Base-by-base conservation (phyloP, 2,329 filamentous ascomycete species). In the Neofusicoccum umdonicola region DNA sequence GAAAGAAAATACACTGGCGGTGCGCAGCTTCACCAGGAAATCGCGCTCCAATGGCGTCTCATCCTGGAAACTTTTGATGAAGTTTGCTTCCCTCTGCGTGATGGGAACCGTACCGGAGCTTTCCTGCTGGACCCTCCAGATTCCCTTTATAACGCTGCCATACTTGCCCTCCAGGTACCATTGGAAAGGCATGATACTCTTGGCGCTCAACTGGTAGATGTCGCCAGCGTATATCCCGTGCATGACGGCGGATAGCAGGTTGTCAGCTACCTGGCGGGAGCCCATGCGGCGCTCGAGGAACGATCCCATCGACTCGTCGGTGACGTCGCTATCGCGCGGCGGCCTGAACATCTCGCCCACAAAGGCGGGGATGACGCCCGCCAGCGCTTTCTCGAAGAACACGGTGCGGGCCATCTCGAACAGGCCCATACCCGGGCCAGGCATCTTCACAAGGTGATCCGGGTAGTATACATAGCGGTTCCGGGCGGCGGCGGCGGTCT, bases 151-250 rank as follows among this genome's bases (percentile, higher is more conserved):
- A 69, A 85, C 67, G 44, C 77, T 76, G 9, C 80, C 81, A 48
- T 76, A 73, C n/a, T 72, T 66, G 6, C 68, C 73, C 66, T 88
- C 85, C 64, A 83, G 77, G n/a, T 83, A 68, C 72, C 81, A 82
- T 0, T 80, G 64, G 31, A 77, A 69, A 9, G 88, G 78, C 44
- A 89, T 73, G 45, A 90, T 80, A 58, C 86, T 87, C 69, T 87
- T 87, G 54, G 87, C 87, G 76, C 93, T 97, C 58, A 98, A 81
- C 73, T 89, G 84, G 74, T 91, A 87, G 54, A 96, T 87, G 77
- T 97, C 91, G 4, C 95, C 95, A 22, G 93, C 95, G 76, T 96
- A 97, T 65, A 98, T 92, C 47, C 95, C 95, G 76, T 98, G 95
- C 62, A 92, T 77, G 2, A 87, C 73, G 1, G 89, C 92, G 4